These are phyloP conservation scores for Setomelanomma holmii DNA, from an alignment of 2,329 filamentous ascomycete genomes.

Conservation along the genomic window DNA sequence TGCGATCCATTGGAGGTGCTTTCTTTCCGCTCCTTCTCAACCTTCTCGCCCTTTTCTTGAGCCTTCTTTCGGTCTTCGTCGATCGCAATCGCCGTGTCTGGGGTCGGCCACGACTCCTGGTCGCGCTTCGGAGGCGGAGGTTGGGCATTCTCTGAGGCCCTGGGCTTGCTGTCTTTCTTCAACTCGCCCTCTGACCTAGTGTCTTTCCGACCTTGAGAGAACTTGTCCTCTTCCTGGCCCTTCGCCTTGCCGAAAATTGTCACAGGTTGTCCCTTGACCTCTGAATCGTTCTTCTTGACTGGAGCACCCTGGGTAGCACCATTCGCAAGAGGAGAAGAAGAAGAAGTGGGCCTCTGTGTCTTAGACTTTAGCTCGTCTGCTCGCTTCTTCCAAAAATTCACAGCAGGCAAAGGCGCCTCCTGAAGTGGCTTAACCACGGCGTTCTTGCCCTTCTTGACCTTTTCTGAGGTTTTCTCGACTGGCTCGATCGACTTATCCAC, in stretches of 20 bases:
- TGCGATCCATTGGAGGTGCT: constrained; percentile 47
- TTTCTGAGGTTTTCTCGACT: constrained; percentile 60
- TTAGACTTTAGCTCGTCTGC: constrained; percentile 70
- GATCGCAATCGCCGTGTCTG: constrained; percentile 75
- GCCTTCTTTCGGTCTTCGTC: constrained; percentile 79
- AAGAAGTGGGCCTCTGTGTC: constrained; percentile 53
- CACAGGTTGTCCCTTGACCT: constrained; percentile 26
- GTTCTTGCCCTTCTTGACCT: constrained; percentile 55
- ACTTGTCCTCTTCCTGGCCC: constrained; percentile 38
- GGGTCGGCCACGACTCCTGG: constrained; percentile 86
- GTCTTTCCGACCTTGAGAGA: constrained; percentile 33
- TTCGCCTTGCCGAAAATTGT: constrained; percentile 27
- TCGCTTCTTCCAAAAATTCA: constrained; percentile 89
- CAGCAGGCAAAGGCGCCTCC: constrained; percentile 80
- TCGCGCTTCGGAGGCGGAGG: constrained; percentile 75
- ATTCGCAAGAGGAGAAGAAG: constrained; percentile 38
- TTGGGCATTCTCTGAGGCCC: constrained; percentile 41
- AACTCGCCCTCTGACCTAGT: constrained; percentile 30
- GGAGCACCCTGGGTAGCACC: constrained; percentile 19
- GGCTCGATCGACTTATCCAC: constrained; percentile 66
- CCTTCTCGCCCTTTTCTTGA: constrained; percentile 71
- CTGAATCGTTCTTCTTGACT: constrained; percentile 34
- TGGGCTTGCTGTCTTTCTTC: constrained; percentile 37
- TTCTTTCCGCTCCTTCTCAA: constrained; percentile 69
- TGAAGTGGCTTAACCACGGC: constrained; percentile 67